A percentile compares a stretch with the other conserved stretches of the same genome.
Conservation (phyloP, 2,329 filamentous ascomycete genomes). For the Hypoxylon sp. region DNA sequence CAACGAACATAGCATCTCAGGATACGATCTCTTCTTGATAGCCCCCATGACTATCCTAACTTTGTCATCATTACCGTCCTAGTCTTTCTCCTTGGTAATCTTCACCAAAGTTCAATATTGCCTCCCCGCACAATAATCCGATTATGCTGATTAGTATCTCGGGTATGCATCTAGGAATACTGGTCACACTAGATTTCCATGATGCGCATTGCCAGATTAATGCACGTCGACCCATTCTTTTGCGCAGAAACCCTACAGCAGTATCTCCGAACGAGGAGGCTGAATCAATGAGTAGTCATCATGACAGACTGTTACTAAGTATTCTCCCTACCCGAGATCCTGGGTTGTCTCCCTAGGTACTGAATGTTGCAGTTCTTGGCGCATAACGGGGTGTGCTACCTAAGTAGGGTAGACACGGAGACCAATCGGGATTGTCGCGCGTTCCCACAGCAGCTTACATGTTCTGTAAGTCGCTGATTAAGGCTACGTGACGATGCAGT, state of each 20-base stretch:
- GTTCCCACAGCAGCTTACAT: not conserved
- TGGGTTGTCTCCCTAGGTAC: not conserved
- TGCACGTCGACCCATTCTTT: not conserved
- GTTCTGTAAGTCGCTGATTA: slow-evolving; percentile 31
- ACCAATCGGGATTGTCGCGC: not conserved
- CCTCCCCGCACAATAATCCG: not conserved
- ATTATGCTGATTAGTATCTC: not conserved
- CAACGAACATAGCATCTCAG: not conserved
- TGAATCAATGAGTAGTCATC: slow-evolving; percentile 25
- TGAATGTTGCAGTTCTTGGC: slow-evolving; percentile 13
- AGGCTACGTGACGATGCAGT: not conserved
- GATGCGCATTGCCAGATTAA: slow-evolving; percentile 3
- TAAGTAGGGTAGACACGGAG: slow-evolving; percentile 1
- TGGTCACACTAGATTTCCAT: not conserved
- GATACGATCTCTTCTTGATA: not conserved
- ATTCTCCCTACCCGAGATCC: not conserved
- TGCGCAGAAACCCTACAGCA: not conserved
- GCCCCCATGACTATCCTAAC: not conserved
- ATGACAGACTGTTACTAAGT: slow-evolving; percentile 29
- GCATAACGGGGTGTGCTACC: not conserved
- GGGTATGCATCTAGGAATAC: not conserved
- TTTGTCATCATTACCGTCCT: slow-evolving; percentile 17
- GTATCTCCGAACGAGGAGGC: not conserved
- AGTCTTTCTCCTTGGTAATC: slow-evolving; percentile 8
- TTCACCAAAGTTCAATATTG: not conserved